These are phyloP conservation scores for Comarum palustre DNA, from an alignment of 306 rosid species.

Conservation along the genomic window DNA sequence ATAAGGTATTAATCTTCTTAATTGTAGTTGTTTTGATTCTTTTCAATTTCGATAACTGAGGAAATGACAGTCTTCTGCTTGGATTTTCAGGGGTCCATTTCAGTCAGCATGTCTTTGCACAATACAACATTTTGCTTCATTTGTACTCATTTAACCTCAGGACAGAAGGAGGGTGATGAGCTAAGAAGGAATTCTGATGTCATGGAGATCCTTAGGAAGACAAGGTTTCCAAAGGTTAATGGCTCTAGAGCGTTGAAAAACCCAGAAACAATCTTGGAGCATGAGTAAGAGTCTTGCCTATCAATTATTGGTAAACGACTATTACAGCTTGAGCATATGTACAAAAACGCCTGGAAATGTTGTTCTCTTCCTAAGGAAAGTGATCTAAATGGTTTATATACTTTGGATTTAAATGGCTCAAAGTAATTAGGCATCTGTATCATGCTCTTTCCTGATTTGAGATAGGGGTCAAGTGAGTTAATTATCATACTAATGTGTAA, in stretches of 20 bases:
- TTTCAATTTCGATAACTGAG: not conserved
- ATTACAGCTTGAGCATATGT: not conserved
- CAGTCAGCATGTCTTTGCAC: conserved; percentile 92
- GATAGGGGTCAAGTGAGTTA: too few species aligned
- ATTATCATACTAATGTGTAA: not conserved
- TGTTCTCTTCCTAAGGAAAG: not conserved
- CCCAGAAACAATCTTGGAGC: conserved; percentile 93
- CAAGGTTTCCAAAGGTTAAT: conserved; percentile 89
- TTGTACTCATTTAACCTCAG: conserved; percentile 92
- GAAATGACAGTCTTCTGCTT: conserved; percentile 26
- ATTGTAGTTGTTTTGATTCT: conserved; percentile 4
- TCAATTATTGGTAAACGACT: conserved; percentile 2
- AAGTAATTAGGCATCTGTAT: not conserved
- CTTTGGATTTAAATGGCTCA: not conserved
- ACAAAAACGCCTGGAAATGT: not conserved
- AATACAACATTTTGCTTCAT: conserved; percentile 94
- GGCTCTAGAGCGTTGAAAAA: conserved; percentile 67
- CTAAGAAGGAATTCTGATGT: conserved; percentile 93
- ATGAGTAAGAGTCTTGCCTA: conserved; percentile 67
- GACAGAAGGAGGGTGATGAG: conserved; percentile 97
- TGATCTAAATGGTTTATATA: not conserved
- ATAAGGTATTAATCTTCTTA: conserved; percentile 61
- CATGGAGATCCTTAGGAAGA: conserved; percentile 88
- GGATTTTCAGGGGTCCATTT: conserved; percentile 85
- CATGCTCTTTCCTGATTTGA: not conserved